phyloP scores from a whole-genome alignment of 768 basidiomycete genomes.

The Cubamyces lactineus region DNA sequence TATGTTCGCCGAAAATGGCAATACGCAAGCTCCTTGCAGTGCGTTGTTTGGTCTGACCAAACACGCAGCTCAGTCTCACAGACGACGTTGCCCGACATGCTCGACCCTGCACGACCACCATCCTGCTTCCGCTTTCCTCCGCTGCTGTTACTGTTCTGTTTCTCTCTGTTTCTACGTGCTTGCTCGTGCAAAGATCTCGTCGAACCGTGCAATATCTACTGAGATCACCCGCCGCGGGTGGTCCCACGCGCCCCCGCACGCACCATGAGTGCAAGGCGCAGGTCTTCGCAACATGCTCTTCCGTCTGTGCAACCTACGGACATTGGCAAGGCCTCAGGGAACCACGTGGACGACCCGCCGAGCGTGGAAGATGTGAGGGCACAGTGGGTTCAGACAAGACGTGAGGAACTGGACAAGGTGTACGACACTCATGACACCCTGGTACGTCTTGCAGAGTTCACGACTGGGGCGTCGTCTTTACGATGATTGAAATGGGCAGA shows the following conservation, averaged over 20 bases:
- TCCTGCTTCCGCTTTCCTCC: conserved; percentile 7
- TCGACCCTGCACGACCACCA: conserved; percentile 28
- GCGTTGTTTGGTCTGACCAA: conserved; percentile 36
- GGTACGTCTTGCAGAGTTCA: conserved; percentile 47
- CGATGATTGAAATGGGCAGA: conserved; percentile 43
- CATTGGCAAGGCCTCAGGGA: background rate
- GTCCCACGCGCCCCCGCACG: conserved; percentile 26
- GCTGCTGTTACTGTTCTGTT: background rate
- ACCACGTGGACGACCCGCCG: conserved; percentile 3
- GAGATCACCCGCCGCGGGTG: conserved; percentile 52
- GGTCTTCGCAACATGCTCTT: background rate
- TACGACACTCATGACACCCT: conserved; percentile 71
- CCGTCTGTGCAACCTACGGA: background rate
- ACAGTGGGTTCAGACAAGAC: conserved; percentile 59
- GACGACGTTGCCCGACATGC: conserved; percentile 31
- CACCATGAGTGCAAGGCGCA: conserved; percentile 24
- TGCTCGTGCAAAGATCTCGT: conserved; percentile 56
- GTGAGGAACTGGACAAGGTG: conserved; percentile 59
- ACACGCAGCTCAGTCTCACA: conserved; percentile 33
- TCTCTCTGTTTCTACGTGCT: background rate
- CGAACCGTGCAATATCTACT: conserved; percentile 65
- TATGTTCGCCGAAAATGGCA: background rate
- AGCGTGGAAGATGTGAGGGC: conserved; percentile 42
- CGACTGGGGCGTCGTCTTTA: conserved; percentile 9
- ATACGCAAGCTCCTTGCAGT: conserved; percentile 7